These are phyloP conservation scores for Colletotrichum higginsianum DNA, from an alignment of 2,329 filamentous ascomycete genomes.

Conservation along the genomic window DNA sequence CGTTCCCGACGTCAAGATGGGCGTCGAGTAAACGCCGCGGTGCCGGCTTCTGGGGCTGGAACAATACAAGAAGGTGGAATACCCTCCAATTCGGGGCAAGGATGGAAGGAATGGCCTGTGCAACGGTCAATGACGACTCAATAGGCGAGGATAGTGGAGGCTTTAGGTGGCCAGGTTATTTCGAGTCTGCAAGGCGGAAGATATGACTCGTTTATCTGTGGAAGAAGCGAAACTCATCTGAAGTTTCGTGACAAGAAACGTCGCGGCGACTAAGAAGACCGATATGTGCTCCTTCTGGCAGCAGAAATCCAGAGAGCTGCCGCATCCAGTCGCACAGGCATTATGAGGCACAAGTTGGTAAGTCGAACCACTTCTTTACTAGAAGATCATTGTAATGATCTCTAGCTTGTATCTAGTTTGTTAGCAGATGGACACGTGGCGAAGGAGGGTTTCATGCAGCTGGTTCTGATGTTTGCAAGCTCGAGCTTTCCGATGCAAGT, in stretches of 20 bases:
- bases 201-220: slow-evolving; percentile 37
- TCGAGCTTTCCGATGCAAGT: not conserved
- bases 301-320: not conserved
- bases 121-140: not conserved
- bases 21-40: slow-evolving; percentile 19
- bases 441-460: not conserved
- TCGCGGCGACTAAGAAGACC: slow-evolving; percentile 19
- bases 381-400: no score
- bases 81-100: slow-evolving; percentile 4
- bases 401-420: not conserved
- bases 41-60: slow-evolving; percentile 5
- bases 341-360: not conserved
- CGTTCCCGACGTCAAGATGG: slow-evolving; percentile 8
- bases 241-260: slow-evolving; percentile 38
- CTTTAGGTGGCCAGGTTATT: not conserved
- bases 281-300: slow-evolving; percentile 2
- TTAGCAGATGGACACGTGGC: not conserved
- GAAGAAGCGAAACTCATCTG: slow-evolving; percentile 38
- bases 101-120: slow-evolving; percentile 18
- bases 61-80: slow-evolving; percentile 12
- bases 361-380: not conserved
- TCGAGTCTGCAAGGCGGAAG: slow-evolving; percentile 2
- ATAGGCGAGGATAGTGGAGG: slow-evolving; percentile 3
- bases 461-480: not conserved
- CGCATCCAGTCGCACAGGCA: not conserved